Conservation (phyloP, 2,329 filamentous ascomycete genomes). For the Fusarium vanettenii region DNA sequence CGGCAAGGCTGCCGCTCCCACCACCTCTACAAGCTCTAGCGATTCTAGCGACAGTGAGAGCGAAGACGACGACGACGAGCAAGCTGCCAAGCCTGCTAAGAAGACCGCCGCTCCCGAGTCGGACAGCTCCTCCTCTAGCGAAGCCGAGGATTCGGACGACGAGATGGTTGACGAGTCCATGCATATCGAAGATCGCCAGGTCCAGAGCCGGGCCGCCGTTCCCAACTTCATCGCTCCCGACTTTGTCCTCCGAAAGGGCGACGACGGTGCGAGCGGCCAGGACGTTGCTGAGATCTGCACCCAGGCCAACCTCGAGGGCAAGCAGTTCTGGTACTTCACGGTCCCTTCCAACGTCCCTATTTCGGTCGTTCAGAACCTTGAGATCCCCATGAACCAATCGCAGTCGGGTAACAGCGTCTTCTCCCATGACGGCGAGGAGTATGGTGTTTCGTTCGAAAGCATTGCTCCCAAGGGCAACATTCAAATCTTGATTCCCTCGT, state of each 20-base stretch:
- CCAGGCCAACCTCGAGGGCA: constrained; percentile 70
- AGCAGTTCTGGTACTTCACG: constrained; percentile 85
- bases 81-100: constrained; percentile 14
- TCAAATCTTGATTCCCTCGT: constrained; percentile 70
- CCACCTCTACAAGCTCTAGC: constrained; percentile 37
- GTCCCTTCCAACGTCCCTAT: constrained; percentile 78
- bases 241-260: constrained; percentile 64
- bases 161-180: constrained; percentile 54
- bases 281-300: constrained; percentile 67
- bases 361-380: constrained; percentile 72
- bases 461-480: constrained; percentile 63
- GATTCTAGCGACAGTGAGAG: constrained; percentile 42
- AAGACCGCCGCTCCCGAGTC: constrained; percentile 31
- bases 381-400: constrained; percentile 68
- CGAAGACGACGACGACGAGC: constrained; percentile 36
- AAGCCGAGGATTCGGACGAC: constrained; percentile 44
- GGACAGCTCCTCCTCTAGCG: constrained; percentile 36
- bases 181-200: constrained; percentile 50
- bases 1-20: constrained; percentile 12
- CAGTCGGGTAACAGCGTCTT: constrained; percentile 65
- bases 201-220: constrained; percentile 51
- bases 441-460: constrained; percentile 67
- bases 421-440: constrained; percentile 72
- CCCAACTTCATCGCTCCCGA: constrained; percentile 61
- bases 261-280: constrained; percentile 52